Evolutionary conservation across 768 basidiomycete species (phyloP).

Genomic region (Naganishia vishniacii): DNA sequence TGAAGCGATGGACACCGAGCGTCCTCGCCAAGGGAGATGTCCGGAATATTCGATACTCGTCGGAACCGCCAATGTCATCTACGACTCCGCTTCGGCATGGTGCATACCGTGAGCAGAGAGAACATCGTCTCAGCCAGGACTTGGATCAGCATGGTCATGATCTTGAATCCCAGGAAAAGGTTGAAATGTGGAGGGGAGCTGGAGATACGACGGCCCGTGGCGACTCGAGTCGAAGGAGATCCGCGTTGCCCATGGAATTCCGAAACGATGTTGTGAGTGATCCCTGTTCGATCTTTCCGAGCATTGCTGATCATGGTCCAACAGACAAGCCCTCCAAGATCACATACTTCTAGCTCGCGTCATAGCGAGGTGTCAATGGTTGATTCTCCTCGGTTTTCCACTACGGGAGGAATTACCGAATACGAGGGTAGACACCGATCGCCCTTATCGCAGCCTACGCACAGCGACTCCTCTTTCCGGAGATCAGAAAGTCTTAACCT

Average conservation of each 20-base stretch:
- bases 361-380: background rate
- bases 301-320: background rate
- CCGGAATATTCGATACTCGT: background rate
- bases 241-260: slow-evolving; percentile 25
- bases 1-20: slow-evolving; percentile 12
- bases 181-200: slow-evolving; percentile 16
- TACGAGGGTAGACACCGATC: background rate
- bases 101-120: background rate
- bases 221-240: slow-evolving; percentile 1
- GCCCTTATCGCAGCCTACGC: background rate
- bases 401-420: background rate
- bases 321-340: background rate
- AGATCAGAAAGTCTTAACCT: slow-evolving; percentile 1
- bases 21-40: background rate
- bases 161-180: background rate
- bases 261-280: slow-evolving; percentile 22
- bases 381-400: background rate
- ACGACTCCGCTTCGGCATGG: background rate
- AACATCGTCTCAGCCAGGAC: background rate
- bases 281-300: background rate
- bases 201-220: slow-evolving; percentile 24
- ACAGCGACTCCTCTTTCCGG: background rate
- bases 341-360: background rate
- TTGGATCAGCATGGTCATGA: background rate
- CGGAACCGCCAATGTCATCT: background rate